Evolutionary conservation across 768 basidiomycete species (phyloP).

Genomic region (Tricholoma furcatifolium): DNA sequence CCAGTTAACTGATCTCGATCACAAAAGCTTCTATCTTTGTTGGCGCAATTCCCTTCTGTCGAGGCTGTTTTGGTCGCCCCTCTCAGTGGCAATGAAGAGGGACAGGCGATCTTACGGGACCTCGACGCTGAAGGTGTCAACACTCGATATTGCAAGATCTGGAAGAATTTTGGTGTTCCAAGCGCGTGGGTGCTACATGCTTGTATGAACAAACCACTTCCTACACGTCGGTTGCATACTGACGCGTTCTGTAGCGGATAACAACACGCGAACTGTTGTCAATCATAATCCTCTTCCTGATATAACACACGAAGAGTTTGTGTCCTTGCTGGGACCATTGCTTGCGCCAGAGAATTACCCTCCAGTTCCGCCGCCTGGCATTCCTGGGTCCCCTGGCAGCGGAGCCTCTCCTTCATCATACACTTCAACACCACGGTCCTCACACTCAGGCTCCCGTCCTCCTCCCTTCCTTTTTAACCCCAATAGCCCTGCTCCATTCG

Average conservation of each 20-base stretch:
- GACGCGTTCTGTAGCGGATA: constrained; percentile 41
- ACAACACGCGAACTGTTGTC: constrained; percentile 64
- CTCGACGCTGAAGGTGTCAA: constrained; percentile 67
- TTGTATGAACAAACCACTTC: constrained; percentile 35
- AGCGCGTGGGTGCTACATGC: constrained; percentile 81
- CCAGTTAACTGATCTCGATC: constrained; percentile 5
- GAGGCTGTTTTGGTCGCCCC: constrained; percentile 74
- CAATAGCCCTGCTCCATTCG: constrained; percentile 74
- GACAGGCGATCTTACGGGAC: constrained; percentile 56
- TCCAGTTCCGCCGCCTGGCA: constrained; percentile 28
- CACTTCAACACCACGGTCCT: constrained; percentile 31
- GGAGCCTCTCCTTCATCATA: constrained; percentile 34
- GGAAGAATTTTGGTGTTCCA: constrained; percentile 71
- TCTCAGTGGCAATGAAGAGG: constrained; percentile 72
- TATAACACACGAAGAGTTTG: constrained; percentile 84
- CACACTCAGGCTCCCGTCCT: constrained; percentile 27
- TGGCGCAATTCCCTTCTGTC: constrained; percentile 67
- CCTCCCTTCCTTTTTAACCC: constrained; percentile 37
- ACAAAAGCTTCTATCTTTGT: constrained; percentile 56
- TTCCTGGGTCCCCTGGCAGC: constrained; percentile 26
- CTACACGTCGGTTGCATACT: not conserved
- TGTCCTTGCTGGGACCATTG: constrained; percentile 75
- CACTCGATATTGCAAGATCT: constrained; percentile 72
- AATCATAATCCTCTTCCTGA: constrained; percentile 89
- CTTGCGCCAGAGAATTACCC: constrained; percentile 79